These are phyloP conservation scores for Globisporangium nodosum DNA, from an alignment of 352 stramenopile species.

Conservation along the genomic window DNA sequence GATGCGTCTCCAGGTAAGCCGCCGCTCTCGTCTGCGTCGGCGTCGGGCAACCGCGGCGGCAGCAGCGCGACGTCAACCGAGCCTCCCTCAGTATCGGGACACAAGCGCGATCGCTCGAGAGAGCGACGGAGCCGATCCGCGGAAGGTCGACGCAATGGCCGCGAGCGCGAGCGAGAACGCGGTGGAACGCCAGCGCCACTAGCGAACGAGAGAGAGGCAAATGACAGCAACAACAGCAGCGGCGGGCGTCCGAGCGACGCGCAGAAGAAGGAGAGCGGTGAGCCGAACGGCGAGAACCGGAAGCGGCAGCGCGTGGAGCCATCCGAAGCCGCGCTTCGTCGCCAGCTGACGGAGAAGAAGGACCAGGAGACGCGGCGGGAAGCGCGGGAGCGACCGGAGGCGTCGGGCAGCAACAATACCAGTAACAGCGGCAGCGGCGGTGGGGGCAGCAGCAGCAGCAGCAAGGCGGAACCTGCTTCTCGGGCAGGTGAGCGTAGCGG, in stretches of 20 bases:
- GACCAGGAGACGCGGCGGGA: slow-evolving; percentile 19
- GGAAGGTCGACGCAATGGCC: slow-evolving; percentile 26
- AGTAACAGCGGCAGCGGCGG: not conserved
- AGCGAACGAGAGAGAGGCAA: slow-evolving; percentile 18
- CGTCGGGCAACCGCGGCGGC: not conserved
- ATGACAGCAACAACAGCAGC: slow-evolving; percentile 14
- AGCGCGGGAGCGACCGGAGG: slow-evolving; percentile 1
- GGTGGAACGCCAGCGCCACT: slow-evolving; percentile 5
- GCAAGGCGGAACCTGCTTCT: not conserved
- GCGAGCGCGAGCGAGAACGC: slow-evolving; percentile 22
- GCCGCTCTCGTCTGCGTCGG: not conserved
- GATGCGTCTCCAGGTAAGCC: slow-evolving; percentile 24
- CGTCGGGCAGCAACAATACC: not conserved
- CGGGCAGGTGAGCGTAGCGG: not conserved
- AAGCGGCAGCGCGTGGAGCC: slow-evolving; percentile 57
- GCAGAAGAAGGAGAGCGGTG: slow-evolving; percentile 17
- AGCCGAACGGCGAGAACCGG: slow-evolving; percentile 18
- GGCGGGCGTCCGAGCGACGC: slow-evolving; percentile 9
- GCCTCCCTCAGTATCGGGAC: slow-evolving; percentile 9
- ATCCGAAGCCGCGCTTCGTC: slow-evolving; percentile 60
- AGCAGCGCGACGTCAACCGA: slow-evolving; percentile 10
- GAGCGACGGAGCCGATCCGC: slow-evolving; percentile 34
- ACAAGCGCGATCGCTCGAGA: slow-evolving; percentile 24
- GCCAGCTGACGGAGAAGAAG: slow-evolving; percentile 73
- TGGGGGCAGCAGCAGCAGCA: not conserved